Evolutionary conservation across 176 grass and related monocot species (phyloP).

Genomic region (Echinochloa phyllopogon): DNA sequence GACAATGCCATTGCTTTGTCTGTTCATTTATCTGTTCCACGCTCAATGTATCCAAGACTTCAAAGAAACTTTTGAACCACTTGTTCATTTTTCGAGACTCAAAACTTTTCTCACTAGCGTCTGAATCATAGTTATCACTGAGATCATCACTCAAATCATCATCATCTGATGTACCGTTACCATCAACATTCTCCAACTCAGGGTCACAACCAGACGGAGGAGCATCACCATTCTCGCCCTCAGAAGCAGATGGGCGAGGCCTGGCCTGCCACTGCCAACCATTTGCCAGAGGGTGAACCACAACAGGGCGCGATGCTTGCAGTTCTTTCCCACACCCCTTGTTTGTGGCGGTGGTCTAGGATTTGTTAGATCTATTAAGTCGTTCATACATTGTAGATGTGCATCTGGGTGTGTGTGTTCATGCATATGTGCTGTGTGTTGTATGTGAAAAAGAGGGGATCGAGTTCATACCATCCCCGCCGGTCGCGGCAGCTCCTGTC

Average conservation of each 20-base stretch:
- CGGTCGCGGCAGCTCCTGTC: too few relatives aligned
- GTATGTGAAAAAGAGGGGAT: too few relatives aligned
- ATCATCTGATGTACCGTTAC: slow-evolving; percentile 50
- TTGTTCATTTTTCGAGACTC: slow-evolving; percentile 71
- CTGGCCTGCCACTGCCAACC: slow-evolving; percentile 73
- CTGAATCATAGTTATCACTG: slow-evolving; percentile 77
- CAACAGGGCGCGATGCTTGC: slow-evolving; percentile 44
- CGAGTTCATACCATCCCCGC: too few relatives aligned
- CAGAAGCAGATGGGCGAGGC: slow-evolving; percentile 45
- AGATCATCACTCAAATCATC: slow-evolving; percentile 70
- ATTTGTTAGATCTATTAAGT: too few relatives aligned
- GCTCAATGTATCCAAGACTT: slow-evolving; percentile 56
- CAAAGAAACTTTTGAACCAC: slow-evolving; percentile 83
- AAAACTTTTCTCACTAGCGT: slow-evolving; percentile 73
- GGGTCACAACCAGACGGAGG: slow-evolving; percentile 42
- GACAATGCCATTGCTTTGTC: slow-evolving; percentile 69
- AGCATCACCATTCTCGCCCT: slow-evolving; percentile 46
- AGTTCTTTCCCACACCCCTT: slow-evolving; percentile 40
- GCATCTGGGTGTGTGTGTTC: too few relatives aligned
- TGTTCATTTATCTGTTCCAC: slow-evolving; percentile 71
- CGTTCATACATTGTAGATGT: too few relatives aligned
- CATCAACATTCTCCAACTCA: slow-evolving; percentile 41
- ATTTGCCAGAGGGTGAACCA: slow-evolving; percentile 51
- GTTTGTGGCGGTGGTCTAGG: slow-evolving; percentile 39
- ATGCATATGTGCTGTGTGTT: too few relatives aligned